Percentiles rank a stretch among this genome's conserved stretches.
Conservation (phyloP, 2,329 filamentous ascomycete species). For the Esteya vermicola region DNA sequence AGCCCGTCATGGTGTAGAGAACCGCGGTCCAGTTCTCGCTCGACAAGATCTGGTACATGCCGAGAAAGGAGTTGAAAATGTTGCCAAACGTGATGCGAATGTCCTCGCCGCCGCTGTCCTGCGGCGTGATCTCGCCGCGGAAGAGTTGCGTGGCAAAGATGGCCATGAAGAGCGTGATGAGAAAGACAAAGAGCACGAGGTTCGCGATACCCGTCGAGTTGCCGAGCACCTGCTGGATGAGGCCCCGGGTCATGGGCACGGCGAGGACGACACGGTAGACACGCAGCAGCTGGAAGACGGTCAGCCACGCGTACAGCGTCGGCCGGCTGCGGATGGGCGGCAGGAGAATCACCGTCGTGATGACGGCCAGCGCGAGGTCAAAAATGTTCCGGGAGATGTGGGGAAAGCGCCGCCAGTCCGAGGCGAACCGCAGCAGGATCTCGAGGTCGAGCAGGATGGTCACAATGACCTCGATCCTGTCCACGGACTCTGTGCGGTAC, state of each 20-base stretch:
- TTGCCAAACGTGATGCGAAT: slow-evolving; percentile 69
- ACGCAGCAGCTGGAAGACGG: slow-evolving; percentile 82
- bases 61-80: slow-evolving; percentile 90
- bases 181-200: slow-evolving; percentile 87
- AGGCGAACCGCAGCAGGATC: slow-evolving; percentile 63
- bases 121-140: slow-evolving; percentile 62
- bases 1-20: slow-evolving; percentile 66
- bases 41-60: slow-evolving; percentile 94
- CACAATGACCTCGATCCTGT: slow-evolving; percentile 57
- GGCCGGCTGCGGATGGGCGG: slow-evolving; percentile 63
- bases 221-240: slow-evolving; percentile 78
- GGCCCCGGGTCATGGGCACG: slow-evolving; percentile 70
- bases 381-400: slow-evolving; percentile 60
- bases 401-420: slow-evolving; percentile 73
- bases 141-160: slow-evolving; percentile 92
- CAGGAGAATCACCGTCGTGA: slow-evolving; percentile 74
- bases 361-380: slow-evolving; percentile 65
- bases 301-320: slow-evolving; percentile 71
- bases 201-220: slow-evolving; percentile 89
- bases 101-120: slow-evolving; percentile 45
- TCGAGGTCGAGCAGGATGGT: slow-evolving; percentile 70
- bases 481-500: slow-evolving; percentile 48
- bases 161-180: slow-evolving; percentile 85
- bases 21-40: slow-evolving; percentile 93
- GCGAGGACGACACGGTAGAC: slow-evolving; percentile 86